Percentiles rank a stretch among this genome's conserved stretches.
Evolutionary conservation across 1,139 yeast genomes (phyloP).

Genomic region (Taphrina confusa): DNA sequence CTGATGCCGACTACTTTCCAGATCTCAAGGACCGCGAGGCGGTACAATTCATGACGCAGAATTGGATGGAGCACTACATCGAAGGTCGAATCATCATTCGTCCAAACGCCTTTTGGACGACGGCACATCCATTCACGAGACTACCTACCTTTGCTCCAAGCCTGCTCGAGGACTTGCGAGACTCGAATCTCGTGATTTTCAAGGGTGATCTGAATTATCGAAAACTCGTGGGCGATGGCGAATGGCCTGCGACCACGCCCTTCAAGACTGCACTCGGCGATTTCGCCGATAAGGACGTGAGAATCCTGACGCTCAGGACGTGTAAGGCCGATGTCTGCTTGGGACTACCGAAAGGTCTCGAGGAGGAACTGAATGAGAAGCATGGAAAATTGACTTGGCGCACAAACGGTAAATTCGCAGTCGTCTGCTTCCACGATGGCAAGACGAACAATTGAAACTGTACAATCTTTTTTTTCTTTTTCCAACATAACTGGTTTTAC

Average conservation of each 20-base stretch:
- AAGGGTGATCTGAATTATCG: constrained; percentile 91
- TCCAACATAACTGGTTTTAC: background rate
- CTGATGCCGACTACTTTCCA: constrained; percentile 25
- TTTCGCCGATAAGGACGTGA: constrained; percentile 58
- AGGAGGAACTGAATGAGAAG: constrained; percentile 56
- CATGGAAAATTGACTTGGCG: constrained; percentile 38
- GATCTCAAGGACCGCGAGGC: constrained; percentile 20
- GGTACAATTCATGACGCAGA: constrained; percentile 20
- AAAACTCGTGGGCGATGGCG: constrained; percentile 79
- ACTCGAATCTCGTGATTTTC: constrained; percentile 72
- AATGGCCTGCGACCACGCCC: constrained; percentile 79
- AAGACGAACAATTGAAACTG: background rate
- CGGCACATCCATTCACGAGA: constrained; percentile 65
- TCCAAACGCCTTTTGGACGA: constrained; percentile 84
- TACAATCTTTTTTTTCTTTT: no score
- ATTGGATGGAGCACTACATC: constrained; percentile 51
- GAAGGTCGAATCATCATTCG: constrained; percentile 58
- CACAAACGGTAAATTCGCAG: constrained; percentile 39
- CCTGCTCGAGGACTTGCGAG: constrained; percentile 56
- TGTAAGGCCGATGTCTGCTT: constrained; percentile 97
- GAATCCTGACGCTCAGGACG: constrained; percentile 76
- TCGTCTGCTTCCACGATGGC: constrained; percentile 30
- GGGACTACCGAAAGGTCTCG: constrained; percentile 65
- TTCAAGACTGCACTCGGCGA: constrained; percentile 70
- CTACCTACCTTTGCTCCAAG: constrained; percentile 60